phyloP scores from a whole-genome alignment of 768 basidiomycete genomes.

The Leccinum truebloodii region DNA sequence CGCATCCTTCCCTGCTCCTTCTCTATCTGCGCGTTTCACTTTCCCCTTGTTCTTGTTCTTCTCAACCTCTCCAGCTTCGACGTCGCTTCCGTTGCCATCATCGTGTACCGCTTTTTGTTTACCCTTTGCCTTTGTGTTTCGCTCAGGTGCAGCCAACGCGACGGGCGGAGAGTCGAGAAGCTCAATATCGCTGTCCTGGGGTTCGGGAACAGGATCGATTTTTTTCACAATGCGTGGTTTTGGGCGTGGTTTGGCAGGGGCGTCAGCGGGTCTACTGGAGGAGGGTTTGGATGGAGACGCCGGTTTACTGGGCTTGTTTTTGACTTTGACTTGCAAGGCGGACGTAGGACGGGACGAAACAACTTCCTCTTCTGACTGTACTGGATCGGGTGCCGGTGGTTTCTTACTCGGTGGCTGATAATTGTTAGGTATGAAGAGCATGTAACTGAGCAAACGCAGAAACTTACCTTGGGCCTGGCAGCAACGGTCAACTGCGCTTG shows the following conservation, averaged over 20 bases:
- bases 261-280: constrained; percentile 18
- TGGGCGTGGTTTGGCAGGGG: constrained; percentile 24
- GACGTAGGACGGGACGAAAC: constrained; percentile 20
- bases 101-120: constrained; percentile 39
- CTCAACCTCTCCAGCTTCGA: constrained; percentile 24
- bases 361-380: constrained; percentile 22
- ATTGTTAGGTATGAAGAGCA: constrained; percentile 1
- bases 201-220: constrained; percentile 17
- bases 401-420: constrained; percentile 18
- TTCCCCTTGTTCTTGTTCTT: constrained; percentile 31
- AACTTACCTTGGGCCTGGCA: constrained; percentile 30
- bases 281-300: constrained; percentile 19
- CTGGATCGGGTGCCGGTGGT: constrained; percentile 3
- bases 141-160: constrained; percentile 22
- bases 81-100: constrained; percentile 17
- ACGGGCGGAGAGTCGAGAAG: constrained; percentile 20
- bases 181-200: constrained; percentile 35
- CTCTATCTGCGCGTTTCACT: constrained; percentile 20
- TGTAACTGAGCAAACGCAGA: constrained; percentile 10
- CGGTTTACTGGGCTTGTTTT: constrained; percentile 18
- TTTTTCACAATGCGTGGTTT: constrained; percentile 23
- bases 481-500: constrained; percentile 44
- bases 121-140: constrained; percentile 33
- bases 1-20: constrained; percentile 27
- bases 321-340: constrained; percentile 10